Base-by-base conservation (phyloP, 2,329 filamentous ascomycete species). In the Hymenoscyphus linearis region DNA sequence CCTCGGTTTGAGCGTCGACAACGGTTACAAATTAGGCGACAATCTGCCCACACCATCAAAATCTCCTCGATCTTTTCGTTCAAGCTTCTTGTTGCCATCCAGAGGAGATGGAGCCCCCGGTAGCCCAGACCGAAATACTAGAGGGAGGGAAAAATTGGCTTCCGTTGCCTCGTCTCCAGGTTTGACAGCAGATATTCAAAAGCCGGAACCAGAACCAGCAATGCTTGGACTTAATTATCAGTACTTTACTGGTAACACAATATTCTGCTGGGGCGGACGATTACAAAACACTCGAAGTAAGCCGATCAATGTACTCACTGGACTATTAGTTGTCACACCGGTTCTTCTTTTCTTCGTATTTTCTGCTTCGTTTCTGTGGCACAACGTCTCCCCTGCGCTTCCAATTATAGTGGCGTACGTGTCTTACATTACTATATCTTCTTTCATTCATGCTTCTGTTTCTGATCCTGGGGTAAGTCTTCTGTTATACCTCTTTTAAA, bases 161-260 rank as follows among this genome's bases (percentile, higher is more conserved):
- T 96, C 92, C 0, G 84, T 84, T 58, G 86, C 87, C 35, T 92
- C 90, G 3, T 90, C 91, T 9, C 91, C 91, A 2, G 82, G 81
- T 54, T 79, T 89, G 57, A 75, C 79, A 47, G 78, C 79, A 1
- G 80, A 85, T 62, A 72, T 47, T 66, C 71, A 12, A 59, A 69
- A 65, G 68, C 64, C 37, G 44, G 69, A 55, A 47, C 70, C 52
- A 52, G 75, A 62, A 27, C 40, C 71, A 55, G 22, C 36, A 22
- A 75, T 79, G 37, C 71, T 83, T 60, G 86, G 90, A 57, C 87
- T 83, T 66, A 96, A 97, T 69, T 89, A 93, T 75, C 85, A 98
- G 73, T 96, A 96, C 74, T 98, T 97, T 70, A 85, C 90, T 52
- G 95, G 95, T 53, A 99, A 98, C 72, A 96, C 91, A 0, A 80